Base-by-base conservation (phyloP, 2,329 filamentous ascomycete species). In the Verticillium tricorpus region DNA sequence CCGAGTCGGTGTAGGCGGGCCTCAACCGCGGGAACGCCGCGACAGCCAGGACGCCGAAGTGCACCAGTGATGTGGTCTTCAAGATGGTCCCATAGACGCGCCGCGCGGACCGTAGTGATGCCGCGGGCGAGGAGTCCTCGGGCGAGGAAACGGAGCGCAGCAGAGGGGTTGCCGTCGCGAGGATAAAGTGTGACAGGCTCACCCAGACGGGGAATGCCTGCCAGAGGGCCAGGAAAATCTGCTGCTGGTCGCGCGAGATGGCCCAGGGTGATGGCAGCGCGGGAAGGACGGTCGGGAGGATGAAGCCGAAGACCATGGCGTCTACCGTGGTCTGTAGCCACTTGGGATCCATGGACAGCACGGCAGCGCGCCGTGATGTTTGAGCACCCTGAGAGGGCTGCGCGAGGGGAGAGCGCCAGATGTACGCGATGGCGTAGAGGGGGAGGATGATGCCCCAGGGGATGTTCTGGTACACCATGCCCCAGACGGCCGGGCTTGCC, bases 141-240 rank as follows among this genome's bases (percentile, higher is more conserved):
- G 57, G 7, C 3, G 45, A 1, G 1, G 58, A 11, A 12, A 35
- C 45, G 11, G 60, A 9, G 19, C 60, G 54, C 0, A 64, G 15
- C 3, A 17, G 31, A 7, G 56, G 62, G 6, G 62, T 5, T 22
- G 63, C 6, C 1, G n/a, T 25, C 7, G 65, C 56, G 8, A 66
- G 57, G 22, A 64, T 5, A 12, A 56, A 34, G 22, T 68, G 68
- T 3, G 45, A 22, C 3, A 64, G 5, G 40, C 59, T 54, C 9
- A 67, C 64, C 56, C 62, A 67, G 11, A 69, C 11, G 1, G 69
- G 69, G 50, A 69, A 69, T 15, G 62, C 45, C 32, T 69, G 68
- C 69, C 69, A 70, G 1, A 66, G 19, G 1, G 64, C 67, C 11
- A 70, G 52, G 1, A 64, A 57, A 31, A 65, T n/a, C 50, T 68